Percentiles rank a stretch among this genome's conserved stretches.
Evolutionary conservation across 305 asterid genomes (phyloP).

Genomic region (Fraxinus angustifolia): DNA sequence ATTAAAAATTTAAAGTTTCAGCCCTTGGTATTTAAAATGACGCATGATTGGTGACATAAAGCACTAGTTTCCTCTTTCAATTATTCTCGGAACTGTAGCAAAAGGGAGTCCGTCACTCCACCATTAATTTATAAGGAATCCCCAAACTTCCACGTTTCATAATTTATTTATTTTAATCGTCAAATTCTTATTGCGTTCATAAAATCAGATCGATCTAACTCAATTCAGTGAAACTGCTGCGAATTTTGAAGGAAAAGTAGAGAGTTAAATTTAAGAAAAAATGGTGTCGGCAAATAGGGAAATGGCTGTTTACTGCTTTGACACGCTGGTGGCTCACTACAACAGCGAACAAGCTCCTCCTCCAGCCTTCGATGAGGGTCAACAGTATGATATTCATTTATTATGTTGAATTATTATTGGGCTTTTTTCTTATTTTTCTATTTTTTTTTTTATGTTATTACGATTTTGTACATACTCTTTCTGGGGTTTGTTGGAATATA

Average conservation of each 20-base stretch:
- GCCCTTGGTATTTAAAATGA: background rate
- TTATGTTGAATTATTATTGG: background rate
- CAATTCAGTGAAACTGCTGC: background rate
- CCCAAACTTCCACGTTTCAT: background rate
- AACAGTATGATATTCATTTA: constrained; percentile 50
- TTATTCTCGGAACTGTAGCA: constrained; percentile 25
- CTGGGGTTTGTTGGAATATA: background rate
- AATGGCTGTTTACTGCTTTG: constrained; percentile 92
- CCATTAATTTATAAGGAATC: constrained; percentile 6
- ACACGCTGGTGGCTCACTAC: constrained; percentile 88
- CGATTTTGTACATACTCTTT: background rate
- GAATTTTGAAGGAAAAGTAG: background rate
- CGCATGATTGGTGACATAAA: background rate
- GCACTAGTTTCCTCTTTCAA: background rate
- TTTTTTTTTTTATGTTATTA: background rate
- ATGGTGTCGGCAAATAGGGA: constrained; percentile 97
- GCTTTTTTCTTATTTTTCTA: background rate
- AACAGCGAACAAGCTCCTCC: constrained; percentile 72
- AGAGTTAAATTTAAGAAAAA: background rate
- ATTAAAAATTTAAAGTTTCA: too few species aligned
- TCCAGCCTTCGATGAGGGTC: constrained; percentile 89
- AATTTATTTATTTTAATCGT: constrained; percentile 1
- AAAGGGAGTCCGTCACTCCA: constrained; percentile 28
- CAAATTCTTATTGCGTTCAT: constrained; percentile 9
- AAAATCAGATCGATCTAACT: constrained; percentile 14